A percentile compares a stretch with the other conserved stretches of the same genome.
phyloP scores from a whole-genome alignment of 441 rosid species.

The Omphalea diandra region DNA sequence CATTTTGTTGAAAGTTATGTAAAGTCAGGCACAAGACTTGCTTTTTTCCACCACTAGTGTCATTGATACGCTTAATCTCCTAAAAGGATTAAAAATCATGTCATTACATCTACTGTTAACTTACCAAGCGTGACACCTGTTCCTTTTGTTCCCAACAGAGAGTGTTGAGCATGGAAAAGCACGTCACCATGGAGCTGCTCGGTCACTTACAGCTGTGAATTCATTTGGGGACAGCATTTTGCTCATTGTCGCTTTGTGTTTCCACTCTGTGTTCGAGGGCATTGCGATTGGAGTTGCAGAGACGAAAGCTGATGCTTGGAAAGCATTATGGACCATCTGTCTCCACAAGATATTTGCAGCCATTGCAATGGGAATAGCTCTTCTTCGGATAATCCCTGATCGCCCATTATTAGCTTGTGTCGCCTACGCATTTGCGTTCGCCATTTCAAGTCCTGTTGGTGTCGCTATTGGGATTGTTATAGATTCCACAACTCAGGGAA shows the following conservation, averaged over 20 bases:
- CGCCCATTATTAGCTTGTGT: constrained; percentile 60
- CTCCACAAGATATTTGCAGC: constrained; percentile 90
- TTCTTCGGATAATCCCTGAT: constrained; percentile 73
- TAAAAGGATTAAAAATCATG: neutral
- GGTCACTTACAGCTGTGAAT: constrained; percentile 23
- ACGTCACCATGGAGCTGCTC: constrained; percentile 16
- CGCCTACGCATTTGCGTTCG: constrained; percentile 71
- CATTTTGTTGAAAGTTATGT: constrained; percentile 12
- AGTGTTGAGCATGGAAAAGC: constrained; percentile 29
- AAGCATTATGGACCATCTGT: constrained; percentile 74
- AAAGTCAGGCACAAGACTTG: too few relatives aligned
- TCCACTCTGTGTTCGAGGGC: constrained; percentile 88
- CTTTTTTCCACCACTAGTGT: neutral
- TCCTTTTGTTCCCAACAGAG: constrained; percentile 26
- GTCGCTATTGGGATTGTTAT: constrained; percentile 74
- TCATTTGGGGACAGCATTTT: constrained; percentile 69
- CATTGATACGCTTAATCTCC: neutral
- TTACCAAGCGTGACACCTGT: neutral
- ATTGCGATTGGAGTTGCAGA: constrained; percentile 78
- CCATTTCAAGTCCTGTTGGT: constrained; percentile 75
- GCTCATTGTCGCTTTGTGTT: constrained; percentile 70
- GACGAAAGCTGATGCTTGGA: constrained; percentile 68
- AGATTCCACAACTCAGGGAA: constrained; percentile 73
- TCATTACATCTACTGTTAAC: neutral
- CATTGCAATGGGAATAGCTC: constrained; percentile 84